Base-by-base conservation (phyloP, 306 rosid species). In the Corylus heterophylla region DNA sequence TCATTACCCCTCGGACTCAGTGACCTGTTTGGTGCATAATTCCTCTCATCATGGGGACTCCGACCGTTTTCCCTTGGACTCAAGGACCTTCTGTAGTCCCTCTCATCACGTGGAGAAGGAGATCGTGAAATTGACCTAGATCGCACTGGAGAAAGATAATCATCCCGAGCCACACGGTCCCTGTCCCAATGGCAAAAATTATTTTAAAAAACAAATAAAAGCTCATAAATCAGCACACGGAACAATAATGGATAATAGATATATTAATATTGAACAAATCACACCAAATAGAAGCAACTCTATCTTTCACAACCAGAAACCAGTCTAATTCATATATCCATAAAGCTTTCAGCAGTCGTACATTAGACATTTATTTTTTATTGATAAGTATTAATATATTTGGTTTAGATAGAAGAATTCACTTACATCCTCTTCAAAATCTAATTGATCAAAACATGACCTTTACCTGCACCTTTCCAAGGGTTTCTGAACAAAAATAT, bases 391-490 rank as follows among this genome's bases (percentile, higher is more conserved):
- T 0, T 42, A 42, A 42, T 5, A 37, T 20, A 76, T 64, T 74
- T 42, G 61, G 74, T 75, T 69, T 62, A 82, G 70, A 72, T 51
- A 74, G 51, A 81, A 61, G 59, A 75, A 55, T 69, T 75, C 82
- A 89, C 86, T 85, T 71, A 73, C 90, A 88, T 87, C 86, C 89
- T 89, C 91, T 76, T 89, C 82, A 79, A 78, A 89, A 83, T 89
- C 90, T 83, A 82, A 83, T 89, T 85, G 86, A 86, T 89, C 84
- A 87, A 89, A 87, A 87, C 84, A 81, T 86, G 87, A 85, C 96
- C 89, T 91, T 85, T 96, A 93, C 96, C 99, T 96, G 94, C 84
- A 93, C 94, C 93, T 90, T 91, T 80, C 88, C 88, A 92, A 42
- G 83, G 90, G 89, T 96, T 89, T 86, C 91, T 64, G 93, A 86